These are phyloP conservation scores for Turnera subulata DNA, from an alignment of 345 rosid genomes.

Conservation along the genomic window DNA sequence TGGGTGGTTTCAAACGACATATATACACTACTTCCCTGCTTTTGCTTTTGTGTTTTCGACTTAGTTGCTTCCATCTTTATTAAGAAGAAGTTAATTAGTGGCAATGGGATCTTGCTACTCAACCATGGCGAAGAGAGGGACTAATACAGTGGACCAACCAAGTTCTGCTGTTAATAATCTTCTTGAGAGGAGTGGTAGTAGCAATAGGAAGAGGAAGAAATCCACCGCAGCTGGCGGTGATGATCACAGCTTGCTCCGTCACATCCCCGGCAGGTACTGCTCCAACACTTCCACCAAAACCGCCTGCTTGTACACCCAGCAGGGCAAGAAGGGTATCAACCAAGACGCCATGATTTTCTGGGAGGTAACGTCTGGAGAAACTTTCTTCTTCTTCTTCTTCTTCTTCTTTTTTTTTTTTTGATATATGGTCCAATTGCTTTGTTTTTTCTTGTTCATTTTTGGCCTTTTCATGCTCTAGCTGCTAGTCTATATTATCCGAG, in stretches of 20 bases:
- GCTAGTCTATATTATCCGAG: too few relatives aligned
- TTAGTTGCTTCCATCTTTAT: too few relatives aligned
- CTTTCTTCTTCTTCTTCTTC: too few relatives aligned
- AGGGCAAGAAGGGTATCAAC: constrained; percentile 94
- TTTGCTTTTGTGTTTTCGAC: too few relatives aligned
- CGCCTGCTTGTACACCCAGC: constrained; percentile 86
- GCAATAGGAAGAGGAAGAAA: constrained; percentile 45
- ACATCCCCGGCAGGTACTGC: constrained; percentile 52
- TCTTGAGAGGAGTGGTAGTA: constrained; percentile 18
- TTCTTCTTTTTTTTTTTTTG: too few relatives aligned
- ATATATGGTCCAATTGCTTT: too few relatives aligned
- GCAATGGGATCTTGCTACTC: constrained; percentile 81
- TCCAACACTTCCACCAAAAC: constrained; percentile 53
- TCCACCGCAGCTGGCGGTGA: constrained; percentile 31
- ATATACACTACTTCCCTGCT: too few relatives aligned
- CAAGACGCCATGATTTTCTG: constrained; percentile 97
- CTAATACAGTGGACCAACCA: constrained; percentile 20
- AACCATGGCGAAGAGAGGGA: constrained; percentile 32
- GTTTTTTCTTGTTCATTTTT: too few relatives aligned
- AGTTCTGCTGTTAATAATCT: not conserved
- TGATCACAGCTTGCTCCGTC: constrained; percentile 35
- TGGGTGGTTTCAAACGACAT: too few relatives aligned
- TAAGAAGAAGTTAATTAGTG: not conserved
- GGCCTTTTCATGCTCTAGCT: too few relatives aligned
- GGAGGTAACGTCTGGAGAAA: constrained; percentile 18